Percentiles rank a stretch among this genome's conserved stretches.
phyloP scores from a whole-genome alignment of 345 rosid genomes.

The Pistacia integerrima region DNA sequence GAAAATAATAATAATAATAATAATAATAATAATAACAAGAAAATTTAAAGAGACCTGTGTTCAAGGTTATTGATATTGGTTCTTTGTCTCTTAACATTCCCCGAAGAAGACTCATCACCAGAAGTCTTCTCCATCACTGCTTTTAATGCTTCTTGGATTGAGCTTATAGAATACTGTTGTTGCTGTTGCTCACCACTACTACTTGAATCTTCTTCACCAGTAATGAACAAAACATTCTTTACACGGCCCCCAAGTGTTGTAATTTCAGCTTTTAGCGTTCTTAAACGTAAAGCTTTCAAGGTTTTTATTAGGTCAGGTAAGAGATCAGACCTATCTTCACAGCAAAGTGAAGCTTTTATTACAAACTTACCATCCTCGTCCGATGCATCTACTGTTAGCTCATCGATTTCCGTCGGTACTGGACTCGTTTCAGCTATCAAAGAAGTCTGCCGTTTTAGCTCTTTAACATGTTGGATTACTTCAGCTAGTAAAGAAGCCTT shows the following conservation, averaged over 20 bases:
- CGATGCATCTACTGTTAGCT: slow-evolving; percentile 77
- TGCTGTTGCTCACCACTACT: slow-evolving; percentile 30
- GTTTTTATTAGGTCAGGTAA: slow-evolving; percentile 86
- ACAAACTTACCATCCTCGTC: slow-evolving; percentile 85
- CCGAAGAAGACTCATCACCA: slow-evolving; percentile 73
- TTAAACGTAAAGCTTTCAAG: slow-evolving; percentile 72
- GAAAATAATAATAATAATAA: not conserved
- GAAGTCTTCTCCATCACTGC: slow-evolving; percentile 85
- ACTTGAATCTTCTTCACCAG: slow-evolving; percentile 70
- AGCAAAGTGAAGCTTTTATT: slow-evolving; percentile 89
- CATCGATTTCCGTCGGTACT: slow-evolving; percentile 83
- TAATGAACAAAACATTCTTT: slow-evolving; percentile 87
- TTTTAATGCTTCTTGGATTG: slow-evolving; percentile 89
- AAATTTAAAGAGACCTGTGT: slow-evolving; percentile 62
- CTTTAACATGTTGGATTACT: slow-evolving; percentile 97
- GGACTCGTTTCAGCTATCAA: slow-evolving; percentile 79
- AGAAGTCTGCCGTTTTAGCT: slow-evolving; percentile 78
- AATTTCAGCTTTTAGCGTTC: slow-evolving; percentile 89
- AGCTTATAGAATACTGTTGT: slow-evolving; percentile 59
- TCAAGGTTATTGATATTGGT: slow-evolving; percentile 64
- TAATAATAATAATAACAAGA: not conserved
- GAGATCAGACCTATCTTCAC: slow-evolving; percentile 91
- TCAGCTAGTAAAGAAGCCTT: slow-evolving; percentile 96
- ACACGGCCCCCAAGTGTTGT: slow-evolving; percentile 91
- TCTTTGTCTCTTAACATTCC: slow-evolving; percentile 84